Base-by-base conservation (phyloP, 495 filamentous ascomycete genomes). In the Annulohypoxylon moriforme region DNA sequence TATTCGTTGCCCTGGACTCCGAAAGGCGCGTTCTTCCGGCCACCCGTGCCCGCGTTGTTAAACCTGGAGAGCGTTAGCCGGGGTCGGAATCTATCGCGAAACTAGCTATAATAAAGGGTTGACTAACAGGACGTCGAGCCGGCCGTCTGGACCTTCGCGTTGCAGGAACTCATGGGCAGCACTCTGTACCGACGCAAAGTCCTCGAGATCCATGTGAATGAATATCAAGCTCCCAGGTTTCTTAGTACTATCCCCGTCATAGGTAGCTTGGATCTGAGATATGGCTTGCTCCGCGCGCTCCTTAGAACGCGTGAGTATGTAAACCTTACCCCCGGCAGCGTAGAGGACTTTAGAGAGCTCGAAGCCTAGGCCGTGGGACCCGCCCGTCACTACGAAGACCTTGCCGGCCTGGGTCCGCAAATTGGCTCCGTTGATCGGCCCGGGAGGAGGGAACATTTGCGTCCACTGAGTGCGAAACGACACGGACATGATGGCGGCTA, bases 401-500 rank as follows among this genome's bases (percentile, higher is more conserved):
- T 22, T 18, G 18, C 44, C 44, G 18, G 44, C 18, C 18, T 47
- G 44, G 22, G n/a, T 47, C n/a, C 5, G 44, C 16, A 47, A 22
- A 22, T 47, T 47, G 18, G 44, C 44, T 22, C 18, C 16, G 18
- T 18, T 47, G 18, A 47, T 18, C 44, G 44, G 44, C 5, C 16
- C 44, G 44, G 16, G 44, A 47, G 44, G 44, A 47, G 44, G 44
- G 44, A 47, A 47, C 16, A 47, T 20, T 10, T 47, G 44, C 5
- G 44, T 47, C 44, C 44, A 47, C 18, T 20, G 18, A 20, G 44
- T 22, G 18, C 3, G 1, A 47, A 47, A 22, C n/a, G 44, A 47
- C 16, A 47, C 38, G 13, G 38, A 42, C 38, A 42, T 42, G 4
- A 14, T 42, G 38, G 79, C 86, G 3, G 78, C 87, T 10, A 89